phyloP scores from a whole-genome alignment of 1,284 basidiomycete genomes.

The Mycosarcoma mackinlayi region DNA sequence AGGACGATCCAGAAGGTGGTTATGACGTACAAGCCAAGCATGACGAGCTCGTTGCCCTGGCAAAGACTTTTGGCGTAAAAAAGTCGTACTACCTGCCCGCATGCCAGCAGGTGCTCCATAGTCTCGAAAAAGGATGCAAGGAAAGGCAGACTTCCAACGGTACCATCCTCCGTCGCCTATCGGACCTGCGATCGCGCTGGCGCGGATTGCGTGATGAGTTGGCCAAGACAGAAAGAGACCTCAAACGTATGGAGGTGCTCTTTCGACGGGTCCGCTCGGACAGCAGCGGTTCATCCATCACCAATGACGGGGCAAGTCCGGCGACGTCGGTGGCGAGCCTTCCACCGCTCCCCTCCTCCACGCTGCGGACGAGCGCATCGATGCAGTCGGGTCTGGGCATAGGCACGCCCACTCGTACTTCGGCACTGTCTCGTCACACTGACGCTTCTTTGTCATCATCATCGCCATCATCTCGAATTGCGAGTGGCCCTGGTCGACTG shows the following conservation, averaged over 20 bases:
- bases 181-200: constrained; percentile 86
- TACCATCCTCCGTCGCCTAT: constrained; percentile 85
- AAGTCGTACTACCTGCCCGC: constrained; percentile 87
- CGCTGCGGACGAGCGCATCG: constrained; percentile 29
- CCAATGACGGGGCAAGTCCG: constrained; percentile 32
- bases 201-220: constrained; percentile 80
- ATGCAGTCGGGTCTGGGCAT: constrained; percentile 36
- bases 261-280: constrained; percentile 67
- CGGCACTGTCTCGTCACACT: constrained; percentile 14
- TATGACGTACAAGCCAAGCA: constrained; percentile 42
- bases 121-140: constrained; percentile 89
- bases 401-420: constrained; percentile 40
- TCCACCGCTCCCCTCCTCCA: constrained; percentile 21
- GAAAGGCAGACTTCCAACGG: constrained; percentile 94
- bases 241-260: constrained; percentile 78
- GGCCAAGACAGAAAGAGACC: constrained; percentile 80
- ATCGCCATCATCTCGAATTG: constrained; percentile 24
- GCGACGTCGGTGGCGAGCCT: constrained; percentile 34
- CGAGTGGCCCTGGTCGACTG: constrained; percentile 38
- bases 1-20: constrained; percentile 30
- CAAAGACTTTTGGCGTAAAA: constrained; percentile 56
- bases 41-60: constrained; percentile 41
- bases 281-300: constrained; percentile 32
- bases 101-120: constrained; percentile 88
- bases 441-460: constrained; percentile 21